Base-by-base conservation (phyloP, 139 green algal genomes). In the Dunaliella primolecta region DNA sequence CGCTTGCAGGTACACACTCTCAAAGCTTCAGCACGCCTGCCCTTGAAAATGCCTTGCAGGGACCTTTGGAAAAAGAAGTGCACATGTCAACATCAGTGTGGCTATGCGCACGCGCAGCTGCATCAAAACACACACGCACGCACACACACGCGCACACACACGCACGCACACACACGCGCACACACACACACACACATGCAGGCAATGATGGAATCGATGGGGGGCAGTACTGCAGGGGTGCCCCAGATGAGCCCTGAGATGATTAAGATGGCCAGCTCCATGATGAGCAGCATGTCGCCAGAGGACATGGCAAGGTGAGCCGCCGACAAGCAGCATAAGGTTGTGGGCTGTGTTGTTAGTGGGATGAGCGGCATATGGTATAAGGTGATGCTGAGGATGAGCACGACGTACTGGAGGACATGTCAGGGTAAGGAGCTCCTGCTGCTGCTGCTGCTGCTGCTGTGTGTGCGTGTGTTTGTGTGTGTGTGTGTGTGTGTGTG, bases 281-380 rank as follows among this genome's bases (percentile, higher is more conserved):
- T 87, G 84, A 87, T 87, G 84, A 20, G 34, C 36, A 81, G 32
- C 36, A 87, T 88, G 85, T 37, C 7, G 0, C 85, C 85, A 31
- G 75, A 88, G 55, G 86, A 89, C 15, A 86, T 89, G 80, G 38
- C 75, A 32, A 75, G 80, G 80, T 84, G 46, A 32, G 80, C 30
- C 3, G 7, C 21, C 35, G 38, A 36, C 27, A 1, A 83, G 46
- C 30, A 29, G 31, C 38, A 38, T 15, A 38, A 7, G 31, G 20
- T 78, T 78, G 23, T 23, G 20, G 72, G 30, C n/a, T n/a, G n/a
- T n/a, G n/a, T n/a, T n/a, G n/a, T n/a, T n/a, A n/a, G n/a, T n/a
- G n/a, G n/a, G n/a, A n/a, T n/a, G n/a, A n/a, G n/a, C n/a, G n/a
- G n/a, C n/a, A n/a, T n/a, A n/a, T n/a, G n/a, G n/a, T n/a, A n/a